phyloP scores from a whole-genome alignment of 108 stramenopile genomes.

The Cylindrotheca closterium region DNA sequence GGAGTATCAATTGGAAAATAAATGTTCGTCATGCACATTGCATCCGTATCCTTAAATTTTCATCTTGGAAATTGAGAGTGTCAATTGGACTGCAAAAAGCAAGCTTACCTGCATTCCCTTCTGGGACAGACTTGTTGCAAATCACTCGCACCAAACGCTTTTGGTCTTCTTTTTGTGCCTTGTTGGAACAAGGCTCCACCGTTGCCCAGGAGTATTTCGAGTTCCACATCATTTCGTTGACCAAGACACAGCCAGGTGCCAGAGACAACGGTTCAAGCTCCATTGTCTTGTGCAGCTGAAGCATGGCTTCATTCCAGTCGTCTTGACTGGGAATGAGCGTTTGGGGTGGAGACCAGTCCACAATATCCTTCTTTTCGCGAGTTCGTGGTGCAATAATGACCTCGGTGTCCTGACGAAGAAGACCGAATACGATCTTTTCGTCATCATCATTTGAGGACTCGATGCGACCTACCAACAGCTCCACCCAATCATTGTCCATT shows the following conservation, averaged over 20 bases:
- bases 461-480: conserved; percentile 32
- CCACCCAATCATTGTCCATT: conserved; percentile 26
- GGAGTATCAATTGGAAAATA: conserved; percentile 46
- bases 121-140: conserved; percentile 5
- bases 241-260: conserved; percentile 16
- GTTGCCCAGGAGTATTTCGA: conserved; percentile 17
- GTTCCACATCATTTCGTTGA: conserved; percentile 15
- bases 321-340: conserved; percentile 24
- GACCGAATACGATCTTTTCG: neutral
- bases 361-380: conserved; percentile 13
- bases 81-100: neutral
- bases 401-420: conserved; percentile 72
- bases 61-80: conserved; percentile 19
- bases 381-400: conserved; percentile 67
- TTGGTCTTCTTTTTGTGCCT: neutral
- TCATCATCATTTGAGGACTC: neutral
- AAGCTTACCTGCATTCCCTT: conserved; percentile 31
- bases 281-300: neutral
- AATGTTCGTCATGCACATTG: conserved; percentile 13
- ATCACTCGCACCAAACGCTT: conserved; percentile 13
- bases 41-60: conserved; percentile 10
- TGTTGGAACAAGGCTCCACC: neutral
- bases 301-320: conserved; percentile 21
- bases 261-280: neutral
- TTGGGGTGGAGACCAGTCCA: conserved; percentile 11